A percentile compares a stretch with the other conserved stretches of the same genome.
Evolutionary conservation across 2,329 filamentous ascomycete genomes (phyloP).

Genomic region (Beauveria asiatica): DNA sequence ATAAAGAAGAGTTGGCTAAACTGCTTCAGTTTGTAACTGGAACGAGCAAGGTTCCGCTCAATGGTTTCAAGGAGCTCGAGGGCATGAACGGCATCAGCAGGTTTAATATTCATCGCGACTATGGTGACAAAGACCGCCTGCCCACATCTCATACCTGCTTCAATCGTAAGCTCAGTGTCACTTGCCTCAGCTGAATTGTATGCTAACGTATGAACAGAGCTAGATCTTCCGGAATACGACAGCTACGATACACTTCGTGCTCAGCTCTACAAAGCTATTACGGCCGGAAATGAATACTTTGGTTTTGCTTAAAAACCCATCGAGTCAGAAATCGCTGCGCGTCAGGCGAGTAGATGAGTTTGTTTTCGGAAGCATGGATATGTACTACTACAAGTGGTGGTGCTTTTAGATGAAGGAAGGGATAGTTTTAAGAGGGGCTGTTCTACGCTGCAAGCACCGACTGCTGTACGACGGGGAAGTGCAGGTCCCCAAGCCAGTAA

Average conservation of each 20-base stretch:
- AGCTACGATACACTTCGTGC: constrained; percentile 84
- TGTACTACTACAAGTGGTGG: not conserved
- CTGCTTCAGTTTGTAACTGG: constrained; percentile 96
- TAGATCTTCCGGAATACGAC: constrained; percentile 96
- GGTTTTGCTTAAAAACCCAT: constrained; percentile 58
- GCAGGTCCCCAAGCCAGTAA: constrained; percentile 14
- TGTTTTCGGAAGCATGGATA: not conserved
- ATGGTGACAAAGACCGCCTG: constrained; percentile 89
- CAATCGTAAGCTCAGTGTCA: constrained; percentile 69
- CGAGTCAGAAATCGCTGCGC: not conserved
- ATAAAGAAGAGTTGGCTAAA: constrained; percentile 98
- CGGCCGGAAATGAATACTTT: constrained; percentile 94
- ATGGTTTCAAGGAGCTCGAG: constrained; percentile 97
- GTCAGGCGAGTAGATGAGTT: not conserved
- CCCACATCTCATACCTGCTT: constrained; percentile 98
- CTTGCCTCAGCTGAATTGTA: not conserved
- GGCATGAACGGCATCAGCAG: constrained; percentile 98
- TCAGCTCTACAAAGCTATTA: constrained; percentile 90
- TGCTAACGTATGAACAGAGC: constrained; percentile 53
- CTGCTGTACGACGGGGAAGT: constrained; percentile 46
- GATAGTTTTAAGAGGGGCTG: not conserved
- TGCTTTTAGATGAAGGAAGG: not conserved
- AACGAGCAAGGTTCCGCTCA: constrained; percentile 95
- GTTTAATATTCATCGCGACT: constrained; percentile 98
- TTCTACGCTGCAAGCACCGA: not conserved